Conservation (phyloP, 768 basidiomycete species). For the Chlorophyllum brunneum region DNA sequence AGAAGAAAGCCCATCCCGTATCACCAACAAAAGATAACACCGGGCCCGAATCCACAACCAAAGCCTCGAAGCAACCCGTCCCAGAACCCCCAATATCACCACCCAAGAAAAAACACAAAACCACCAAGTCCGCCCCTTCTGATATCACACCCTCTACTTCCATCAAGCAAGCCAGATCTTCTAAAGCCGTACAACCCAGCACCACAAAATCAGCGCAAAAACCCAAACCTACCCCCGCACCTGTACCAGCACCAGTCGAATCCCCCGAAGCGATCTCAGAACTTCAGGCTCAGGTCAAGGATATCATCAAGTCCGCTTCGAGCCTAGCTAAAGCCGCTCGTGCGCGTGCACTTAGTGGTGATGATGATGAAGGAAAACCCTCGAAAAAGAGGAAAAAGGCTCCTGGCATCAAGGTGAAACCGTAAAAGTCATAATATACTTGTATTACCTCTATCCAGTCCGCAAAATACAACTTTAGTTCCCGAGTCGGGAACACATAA, state of each 20-base stretch:
- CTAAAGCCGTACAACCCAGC: no score
- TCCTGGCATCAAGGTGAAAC: neutral
- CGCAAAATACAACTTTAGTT: neutral
- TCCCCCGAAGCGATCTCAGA: conserved; percentile 3
- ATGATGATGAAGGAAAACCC: neutral
- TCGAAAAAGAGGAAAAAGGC: conserved; percentile 14
- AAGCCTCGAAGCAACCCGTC: neutral
- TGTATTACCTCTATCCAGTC: neutral
- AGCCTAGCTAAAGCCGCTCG: conserved; percentile 35
- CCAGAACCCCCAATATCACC: neutral
- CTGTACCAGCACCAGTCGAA: neutral
- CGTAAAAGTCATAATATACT: neutral
- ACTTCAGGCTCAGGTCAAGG: conserved; percentile 21
- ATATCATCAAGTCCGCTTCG: conserved; percentile 33
- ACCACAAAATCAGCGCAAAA: neutral
- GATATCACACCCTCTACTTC: neutral
- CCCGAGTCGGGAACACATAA: neutral
- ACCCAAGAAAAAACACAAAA: neutral
- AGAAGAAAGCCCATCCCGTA: neutral
- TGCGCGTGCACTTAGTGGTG: conserved; percentile 20
- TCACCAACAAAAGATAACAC: neutral
- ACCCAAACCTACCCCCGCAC: neutral
- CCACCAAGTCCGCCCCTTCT: neutral
- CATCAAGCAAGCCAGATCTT: no score
- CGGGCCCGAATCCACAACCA: neutral